Conservation (phyloP, 1,284 basidiomycete species). For the Cystobasidiaceae sp. region DNA sequence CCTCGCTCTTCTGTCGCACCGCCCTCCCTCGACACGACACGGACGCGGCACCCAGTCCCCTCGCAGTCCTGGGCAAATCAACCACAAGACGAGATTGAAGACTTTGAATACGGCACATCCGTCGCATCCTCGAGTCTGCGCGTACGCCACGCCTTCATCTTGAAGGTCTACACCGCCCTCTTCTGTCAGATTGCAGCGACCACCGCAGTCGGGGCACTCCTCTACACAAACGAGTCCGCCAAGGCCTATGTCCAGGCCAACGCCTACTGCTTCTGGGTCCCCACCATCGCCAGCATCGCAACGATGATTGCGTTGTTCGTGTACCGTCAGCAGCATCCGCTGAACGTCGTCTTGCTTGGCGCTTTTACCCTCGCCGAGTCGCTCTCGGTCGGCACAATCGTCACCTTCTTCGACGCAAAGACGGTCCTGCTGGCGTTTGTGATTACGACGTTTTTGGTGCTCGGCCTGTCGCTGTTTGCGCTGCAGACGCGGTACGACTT, state of each 20-base stretch:
- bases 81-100: slow-evolving; percentile 19
- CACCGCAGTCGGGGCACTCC: not conserved
- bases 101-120: slow-evolving; percentile 28
- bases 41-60: not conserved
- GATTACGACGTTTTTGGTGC: slow-evolving; percentile 79
- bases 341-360: slow-evolving; percentile 70
- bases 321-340: slow-evolving; percentile 45
- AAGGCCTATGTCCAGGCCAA: not conserved
- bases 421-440: slow-evolving; percentile 81
- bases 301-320: slow-evolving; percentile 17
- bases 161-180: slow-evolving; percentile 40
- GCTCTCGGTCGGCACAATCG: slow-evolving; percentile 68
- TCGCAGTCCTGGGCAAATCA: not conserved
- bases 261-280: slow-evolving; percentile 15
- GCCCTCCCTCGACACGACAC: not conserved
- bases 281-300: slow-evolving; percentile 12
- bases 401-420: slow-evolving; percentile 67
- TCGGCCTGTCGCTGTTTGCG: slow-evolving; percentile 82
- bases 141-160: slow-evolving; percentile 38
- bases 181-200: slow-evolving; percentile 36
- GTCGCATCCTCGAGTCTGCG: slow-evolving; percentile 34
- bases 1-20: too few relatives aligned
- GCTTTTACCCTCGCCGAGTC: slow-evolving; percentile 75
- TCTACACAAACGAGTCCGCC: not conserved
- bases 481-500: slow-evolving; percentile 66